These are phyloP conservation scores for Parastagonospora nodorum DNA, from an alignment of 2,329 filamentous ascomycete genomes.

Conservation along the genomic window DNA sequence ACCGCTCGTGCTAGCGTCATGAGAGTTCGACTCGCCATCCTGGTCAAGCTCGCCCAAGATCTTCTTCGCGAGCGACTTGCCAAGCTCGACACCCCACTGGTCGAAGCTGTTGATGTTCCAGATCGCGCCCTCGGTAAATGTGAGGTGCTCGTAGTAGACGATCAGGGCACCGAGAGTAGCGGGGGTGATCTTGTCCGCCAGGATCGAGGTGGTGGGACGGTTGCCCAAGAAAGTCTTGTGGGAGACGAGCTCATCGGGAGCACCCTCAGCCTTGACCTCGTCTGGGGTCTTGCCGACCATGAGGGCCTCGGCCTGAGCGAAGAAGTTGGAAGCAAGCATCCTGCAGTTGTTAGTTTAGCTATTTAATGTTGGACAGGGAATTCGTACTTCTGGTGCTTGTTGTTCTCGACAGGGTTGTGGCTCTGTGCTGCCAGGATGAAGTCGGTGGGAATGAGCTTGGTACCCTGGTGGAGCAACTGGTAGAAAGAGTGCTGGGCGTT, in stretches of 20 bases:
- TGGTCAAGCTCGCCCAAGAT: slow-evolving; percentile 76
- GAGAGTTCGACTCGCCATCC: slow-evolving; percentile 69
- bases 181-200: slow-evolving; percentile 92
- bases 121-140: slow-evolving; percentile 94
- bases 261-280: slow-evolving; percentile 76
- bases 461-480: slow-evolving; percentile 98
- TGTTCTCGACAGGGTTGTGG: slow-evolving; percentile 91
- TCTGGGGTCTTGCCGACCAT: slow-evolving; percentile 90
- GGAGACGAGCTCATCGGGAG: slow-evolving; percentile 76
- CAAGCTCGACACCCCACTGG: slow-evolving; percentile 98
- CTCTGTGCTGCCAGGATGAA: slow-evolving; percentile 96
- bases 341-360: slow-evolving; percentile 31
- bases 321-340: slow-evolving; percentile 92
- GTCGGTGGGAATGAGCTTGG: slow-evolving; percentile 97
- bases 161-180: slow-evolving; percentile 93
- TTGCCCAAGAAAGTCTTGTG: slow-evolving; percentile 99
- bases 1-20: slow-evolving; percentile 87
- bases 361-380: not conserved
- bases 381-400: slow-evolving; percentile 82
- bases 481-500: slow-evolving; percentile 99
- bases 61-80: slow-evolving; percentile 87
- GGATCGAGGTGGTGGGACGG: slow-evolving; percentile 92
- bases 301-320: slow-evolving; percentile 84
- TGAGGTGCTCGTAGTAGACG: slow-evolving; percentile 98
- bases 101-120: slow-evolving; percentile 99